A percentile compares a stretch with the other conserved stretches of the same genome.
phyloP scores from a whole-genome alignment of 768 basidiomycete genomes.

The Boletus eberwhitei region DNA sequence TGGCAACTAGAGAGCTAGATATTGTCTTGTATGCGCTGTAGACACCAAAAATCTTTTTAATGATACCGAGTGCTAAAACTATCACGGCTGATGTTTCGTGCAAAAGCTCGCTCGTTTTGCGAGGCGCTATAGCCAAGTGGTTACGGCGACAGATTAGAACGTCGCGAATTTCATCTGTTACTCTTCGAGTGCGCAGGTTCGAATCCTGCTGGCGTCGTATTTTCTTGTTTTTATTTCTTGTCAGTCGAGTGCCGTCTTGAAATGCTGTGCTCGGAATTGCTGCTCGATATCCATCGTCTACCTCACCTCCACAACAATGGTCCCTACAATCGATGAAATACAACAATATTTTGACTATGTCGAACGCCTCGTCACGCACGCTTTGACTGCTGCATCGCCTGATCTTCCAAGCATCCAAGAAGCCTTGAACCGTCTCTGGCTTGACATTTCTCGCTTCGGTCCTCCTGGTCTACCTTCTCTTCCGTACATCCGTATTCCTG shows the following conservation, averaged over 20 bases:
- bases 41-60: slow-evolving; percentile 2
- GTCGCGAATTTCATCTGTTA: slow-evolving; percentile 45
- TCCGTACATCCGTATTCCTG: slow-evolving; percentile 56
- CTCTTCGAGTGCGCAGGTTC: slow-evolving; percentile 70
- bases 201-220: slow-evolving; percentile 61
- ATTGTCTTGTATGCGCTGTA: slow-evolving; percentile 12
- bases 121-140: slow-evolving; percentile 76
- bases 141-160: slow-evolving; percentile 77
- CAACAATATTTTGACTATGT: slow-evolving; percentile 67
- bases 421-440: slow-evolving; percentile 65
- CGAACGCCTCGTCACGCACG: slow-evolving; percentile 58
- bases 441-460: slow-evolving; percentile 79
- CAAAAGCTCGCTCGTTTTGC: fast-evolving
- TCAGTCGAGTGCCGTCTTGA: too few species aligned
- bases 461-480: slow-evolving; percentile 46
- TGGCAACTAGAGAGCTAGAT: slow-evolving; percentile 34
- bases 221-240: background rate
- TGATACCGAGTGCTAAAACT: slow-evolving; percentile 1
- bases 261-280: slow-evolving; percentile 15
- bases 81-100: too few species aligned
- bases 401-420: slow-evolving; percentile 65
- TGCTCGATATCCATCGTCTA: background rate
- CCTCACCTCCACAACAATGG: slow-evolving; percentile 18
- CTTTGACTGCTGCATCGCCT: slow-evolving; percentile 53
- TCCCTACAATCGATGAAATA: slow-evolving; percentile 56